Base-by-base conservation (phyloP, 371 early-diverging fungal genomes). In the Mucor plumbeus region DNA sequence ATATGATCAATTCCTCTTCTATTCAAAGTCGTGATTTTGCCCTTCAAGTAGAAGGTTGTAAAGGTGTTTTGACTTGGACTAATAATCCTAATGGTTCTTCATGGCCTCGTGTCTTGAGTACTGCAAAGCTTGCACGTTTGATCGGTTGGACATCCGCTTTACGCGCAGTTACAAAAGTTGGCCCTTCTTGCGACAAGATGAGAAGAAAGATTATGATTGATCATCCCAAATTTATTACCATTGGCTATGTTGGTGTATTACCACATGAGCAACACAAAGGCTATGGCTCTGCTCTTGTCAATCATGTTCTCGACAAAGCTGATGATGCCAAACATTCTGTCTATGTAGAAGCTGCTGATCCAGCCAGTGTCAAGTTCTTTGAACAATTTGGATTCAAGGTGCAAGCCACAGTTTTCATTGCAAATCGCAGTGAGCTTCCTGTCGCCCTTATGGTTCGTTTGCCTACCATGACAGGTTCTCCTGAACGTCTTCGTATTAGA, bases 301-400 rank as follows among this genome's bases (percentile, higher is more conserved):
- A 65, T 10, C 61, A 78, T 54, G 75, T 78, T 0, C 63, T 75
- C 0, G 68, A 74, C 43, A 80, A 78, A 26, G 83, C 83, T 44
- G 97, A 99, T 67, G 78, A 86, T 0, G 88, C 88, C 58, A 97
- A 97, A 61, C 93, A 96, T 69, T 97, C 98, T 0, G 92, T 94
- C 11, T 95, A 73, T 34, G 79, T 74, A 13, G 77, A 80, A 58
- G 80, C 96, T 66, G 94, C 94, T 66, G 96, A 97, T 73, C 90
- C 94, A 86, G 91, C 92, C 47, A 94, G 95, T 6, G 91, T 96
- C 19, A 82, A 73, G 21, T 74, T 90, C 41, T 87, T 90, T 71
- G 80, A 84, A 65, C 59, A 69, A 13, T 71, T 75, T 64, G 83
- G 80, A 8, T 83, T 83, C 41, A 61, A 44, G 9, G 66, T 74